A percentile compares a stretch with the other conserved stretches of the same genome.
These are phyloP conservation scores for Baorangia bicolor DNA, from an alignment of 768 basidiomycete species.

Conservation along the genomic window DNA sequence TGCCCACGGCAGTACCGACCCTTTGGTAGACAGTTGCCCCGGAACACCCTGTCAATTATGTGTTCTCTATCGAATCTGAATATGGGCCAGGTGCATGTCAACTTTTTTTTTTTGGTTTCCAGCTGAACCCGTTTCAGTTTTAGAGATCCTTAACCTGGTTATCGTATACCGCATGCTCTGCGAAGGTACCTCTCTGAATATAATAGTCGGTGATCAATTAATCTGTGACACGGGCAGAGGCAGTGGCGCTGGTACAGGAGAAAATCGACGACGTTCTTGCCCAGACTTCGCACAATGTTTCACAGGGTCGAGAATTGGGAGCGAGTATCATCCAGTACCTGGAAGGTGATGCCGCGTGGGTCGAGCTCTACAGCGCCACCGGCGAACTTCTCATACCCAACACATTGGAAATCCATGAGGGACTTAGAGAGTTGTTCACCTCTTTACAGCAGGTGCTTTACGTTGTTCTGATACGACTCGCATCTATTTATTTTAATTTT, in stretches of 20 bases:
- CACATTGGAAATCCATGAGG: slow-evolving; percentile 30
- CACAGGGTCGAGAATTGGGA: slow-evolving; percentile 44
- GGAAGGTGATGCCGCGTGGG: slow-evolving; percentile 64
- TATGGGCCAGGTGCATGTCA: slow-evolving; percentile 53
- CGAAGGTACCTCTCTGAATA: slow-evolving; percentile 55
- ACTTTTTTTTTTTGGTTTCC: slow-evolving; percentile 3
- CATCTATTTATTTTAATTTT: slow-evolving; percentile 30
- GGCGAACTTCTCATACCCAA: slow-evolving; percentile 65
- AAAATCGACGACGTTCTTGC: slow-evolving; percentile 44
- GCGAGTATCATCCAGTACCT: slow-evolving; percentile 55
- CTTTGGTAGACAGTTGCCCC: slow-evolving; percentile 71
- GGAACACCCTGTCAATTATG: slow-evolving; percentile 67
- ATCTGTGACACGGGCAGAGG: slow-evolving; percentile 46
- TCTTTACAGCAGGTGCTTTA: slow-evolving; percentile 35
- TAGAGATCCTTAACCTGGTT: slow-evolving; percentile 58
- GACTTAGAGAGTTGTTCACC: slow-evolving; percentile 24
- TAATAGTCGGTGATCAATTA: not conserved
- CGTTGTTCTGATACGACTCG: slow-evolving; percentile 15
- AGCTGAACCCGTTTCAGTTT: slow-evolving; percentile 41
- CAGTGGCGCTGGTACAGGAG: slow-evolving; percentile 57
- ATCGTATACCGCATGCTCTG: slow-evolving; percentile 79
- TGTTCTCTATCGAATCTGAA: slow-evolving; percentile 74
- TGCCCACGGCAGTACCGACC: not conserved
- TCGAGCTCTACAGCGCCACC: slow-evolving; percentile 65
- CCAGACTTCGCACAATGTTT: slow-evolving; percentile 33